Evolutionary conservation across 441 rosid species (phyloP).

Genomic region (Breynia disticha): DNA sequence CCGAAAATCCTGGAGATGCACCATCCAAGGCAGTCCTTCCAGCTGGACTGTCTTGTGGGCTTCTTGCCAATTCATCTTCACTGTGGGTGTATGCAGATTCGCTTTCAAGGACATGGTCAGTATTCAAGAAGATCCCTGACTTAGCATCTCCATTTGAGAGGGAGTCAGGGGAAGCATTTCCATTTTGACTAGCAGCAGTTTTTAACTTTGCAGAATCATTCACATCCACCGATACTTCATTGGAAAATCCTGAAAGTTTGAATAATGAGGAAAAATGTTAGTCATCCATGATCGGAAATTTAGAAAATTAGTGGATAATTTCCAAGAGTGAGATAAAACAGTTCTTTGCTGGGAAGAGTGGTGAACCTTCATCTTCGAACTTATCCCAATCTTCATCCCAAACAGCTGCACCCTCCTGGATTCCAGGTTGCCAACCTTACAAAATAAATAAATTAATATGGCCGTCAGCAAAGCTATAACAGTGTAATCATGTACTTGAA

Average conservation of each 20-base stretch:
- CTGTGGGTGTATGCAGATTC: constrained; percentile 59
- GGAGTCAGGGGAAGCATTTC: constrained; percentile 42
- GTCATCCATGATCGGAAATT: constrained; percentile 5
- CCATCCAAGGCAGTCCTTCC: constrained; percentile 51
- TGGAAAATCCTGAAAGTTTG: constrained; percentile 62
- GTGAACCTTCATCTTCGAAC: constrained; percentile 80
- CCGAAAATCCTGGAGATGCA: constrained; percentile 57
- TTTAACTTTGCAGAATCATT: constrained; percentile 29
- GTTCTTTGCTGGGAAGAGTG: not conserved
- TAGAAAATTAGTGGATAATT: not conserved
- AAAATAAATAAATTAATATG: too few relatives aligned
- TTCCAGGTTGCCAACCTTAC: constrained; percentile 93
- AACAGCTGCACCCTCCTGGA: constrained; percentile 88
- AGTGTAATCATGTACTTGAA: not conserved
- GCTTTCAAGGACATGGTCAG: constrained; percentile 43
- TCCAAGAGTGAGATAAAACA: not conserved
- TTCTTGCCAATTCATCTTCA: constrained; percentile 77
- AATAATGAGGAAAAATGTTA: not conserved
- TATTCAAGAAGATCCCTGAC: constrained; percentile 29
- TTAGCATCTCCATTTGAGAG: constrained; percentile 43
- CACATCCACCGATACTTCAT: constrained; percentile 62
- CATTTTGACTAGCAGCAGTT: constrained; percentile 33
- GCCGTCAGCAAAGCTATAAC: not conserved
- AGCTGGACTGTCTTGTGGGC: constrained; percentile 71
- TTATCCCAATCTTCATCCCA: constrained; percentile 98